phyloP scores from a whole-genome alignment of 2,329 filamentous ascomycete species.

The Penicillium hordei region DNA sequence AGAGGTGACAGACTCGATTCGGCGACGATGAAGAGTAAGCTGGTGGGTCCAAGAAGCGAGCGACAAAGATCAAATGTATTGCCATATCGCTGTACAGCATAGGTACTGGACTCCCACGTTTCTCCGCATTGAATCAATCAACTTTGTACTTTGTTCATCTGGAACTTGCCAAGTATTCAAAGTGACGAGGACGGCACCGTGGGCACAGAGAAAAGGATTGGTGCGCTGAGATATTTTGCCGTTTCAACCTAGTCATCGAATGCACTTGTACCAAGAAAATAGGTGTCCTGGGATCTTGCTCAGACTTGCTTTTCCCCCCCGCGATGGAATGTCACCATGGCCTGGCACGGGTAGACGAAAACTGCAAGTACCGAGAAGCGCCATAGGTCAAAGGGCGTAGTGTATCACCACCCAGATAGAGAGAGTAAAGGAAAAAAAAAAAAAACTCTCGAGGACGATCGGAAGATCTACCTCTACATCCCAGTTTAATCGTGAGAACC shows the following conservation, averaged over 20 bases:
- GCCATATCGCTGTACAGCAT: not conserved
- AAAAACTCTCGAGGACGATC: not conserved
- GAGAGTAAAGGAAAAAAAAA: not conserved
- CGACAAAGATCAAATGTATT: not conserved
- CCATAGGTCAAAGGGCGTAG: no score
- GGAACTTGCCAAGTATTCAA: not conserved
- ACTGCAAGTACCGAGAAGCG: not conserved
- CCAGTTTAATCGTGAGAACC: conserved; percentile 17
- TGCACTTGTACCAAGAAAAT: not conserved
- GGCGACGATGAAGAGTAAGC: not conserved
- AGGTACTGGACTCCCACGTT: not conserved
- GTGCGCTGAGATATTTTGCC: not conserved
- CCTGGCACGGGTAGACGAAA: not conserved
- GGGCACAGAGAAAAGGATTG: no score
- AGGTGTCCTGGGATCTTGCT: not conserved
- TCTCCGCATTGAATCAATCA: not conserved
- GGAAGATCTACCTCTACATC: not conserved
- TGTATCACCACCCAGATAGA: not conserved
- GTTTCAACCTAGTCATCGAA: not conserved
- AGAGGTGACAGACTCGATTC: no score
- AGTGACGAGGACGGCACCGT: not conserved
- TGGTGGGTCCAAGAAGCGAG: not conserved
- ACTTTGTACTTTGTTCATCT: not conserved
- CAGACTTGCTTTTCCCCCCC: not conserved
- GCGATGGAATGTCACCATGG: not conserved